These are phyloP conservation scores for Takakia lepidozioides DNA, from an alignment of 225 moss, liverwort and hornwort genomes.

Conservation along the genomic window DNA sequence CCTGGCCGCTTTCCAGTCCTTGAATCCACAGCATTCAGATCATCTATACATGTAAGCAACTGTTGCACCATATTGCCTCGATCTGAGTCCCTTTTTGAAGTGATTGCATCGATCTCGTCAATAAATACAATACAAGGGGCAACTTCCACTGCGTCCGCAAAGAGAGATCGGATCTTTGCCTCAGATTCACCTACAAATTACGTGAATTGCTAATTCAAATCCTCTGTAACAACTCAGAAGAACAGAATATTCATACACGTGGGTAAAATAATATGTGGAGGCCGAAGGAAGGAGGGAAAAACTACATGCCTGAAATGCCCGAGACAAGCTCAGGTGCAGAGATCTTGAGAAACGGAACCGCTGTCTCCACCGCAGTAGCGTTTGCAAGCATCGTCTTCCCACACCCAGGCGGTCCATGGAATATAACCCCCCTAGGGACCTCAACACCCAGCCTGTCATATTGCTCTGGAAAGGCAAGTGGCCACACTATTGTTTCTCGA, in stretches of 20 bases:
- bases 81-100: conserved; percentile 93
- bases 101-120: conserved; percentile 96
- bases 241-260: no score
- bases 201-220: background rate
- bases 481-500: conserved; percentile 67
- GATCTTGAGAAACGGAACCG: conserved; percentile 85
- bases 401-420: conserved; percentile 96
- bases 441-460: conserved; percentile 75
- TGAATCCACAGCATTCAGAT: conserved; percentile 45
- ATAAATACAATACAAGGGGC: conserved; percentile 94
- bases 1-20: conserved; percentile 38
- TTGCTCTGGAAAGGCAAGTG: conserved; percentile 73
- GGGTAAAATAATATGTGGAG: no score
- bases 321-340: conserved; percentile 99
- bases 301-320: conserved; percentile 88
- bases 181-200: conserved; percentile 84
- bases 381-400: conserved; percentile 98
- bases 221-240: no score
- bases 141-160: conserved; percentile 81
- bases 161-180: conserved; percentile 87
- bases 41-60: conserved; percentile 96
- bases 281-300: no score
- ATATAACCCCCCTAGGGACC: conserved; percentile 69
- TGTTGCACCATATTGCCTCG: conserved; percentile 97
- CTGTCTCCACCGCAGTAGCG: conserved; percentile 84